Base-by-base conservation (phyloP, 148 eudicot genomes). In the Selenicereus undatus region DNA sequence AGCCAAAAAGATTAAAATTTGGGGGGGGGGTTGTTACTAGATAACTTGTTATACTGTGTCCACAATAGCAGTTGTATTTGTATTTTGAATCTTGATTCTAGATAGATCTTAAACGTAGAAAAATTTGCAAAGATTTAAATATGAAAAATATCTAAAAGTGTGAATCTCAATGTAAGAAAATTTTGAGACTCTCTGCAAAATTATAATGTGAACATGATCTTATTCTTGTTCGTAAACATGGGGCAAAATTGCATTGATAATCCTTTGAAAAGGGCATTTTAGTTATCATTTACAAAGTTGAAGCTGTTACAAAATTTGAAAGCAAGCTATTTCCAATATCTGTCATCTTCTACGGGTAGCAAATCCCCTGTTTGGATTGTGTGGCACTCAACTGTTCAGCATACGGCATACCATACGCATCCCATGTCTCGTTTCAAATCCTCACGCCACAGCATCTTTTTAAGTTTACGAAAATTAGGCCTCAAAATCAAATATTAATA, bases 311-410 rank as follows among this genome's bases (percentile, higher is more conserved):
- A 75, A 48, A 24, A 12, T 11, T 52, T n/a, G 17, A 52, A 71
- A 79, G 81, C 81, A 79, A 79, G 58, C 70, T 56, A 60, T 56
- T 79, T 1, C 45, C 35, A 36, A 2, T 24, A 64, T 11, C 29
- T 64, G 4, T 78, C 73, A 73, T 73, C 82, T 80, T 80, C 77
- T 80, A 80, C 82, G 77, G 54, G 48, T 58, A 80, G 82, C 76
- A 73, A 80, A 18, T 35, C 16, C n/a, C 18, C 32, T 13, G 35
- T 24, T 36, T 56, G 42, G 1, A 11, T 54, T 71, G 48, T 35
- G 77, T 39, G 76, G 70, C 71, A 35, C 22, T n/a, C 69, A 24
- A 64, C 30, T 3, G 30, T 64, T 64, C n/a, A n/a, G n/a, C n/a
- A n/a, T 32, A 0, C 69, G 10, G 29, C 69, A 64, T 64, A 24